A percentile compares a stretch with the other conserved stretches of the same genome.
Evolutionary conservation across 179 eudicot species (phyloP).

Genomic region (Pouteria campechiana): DNA sequence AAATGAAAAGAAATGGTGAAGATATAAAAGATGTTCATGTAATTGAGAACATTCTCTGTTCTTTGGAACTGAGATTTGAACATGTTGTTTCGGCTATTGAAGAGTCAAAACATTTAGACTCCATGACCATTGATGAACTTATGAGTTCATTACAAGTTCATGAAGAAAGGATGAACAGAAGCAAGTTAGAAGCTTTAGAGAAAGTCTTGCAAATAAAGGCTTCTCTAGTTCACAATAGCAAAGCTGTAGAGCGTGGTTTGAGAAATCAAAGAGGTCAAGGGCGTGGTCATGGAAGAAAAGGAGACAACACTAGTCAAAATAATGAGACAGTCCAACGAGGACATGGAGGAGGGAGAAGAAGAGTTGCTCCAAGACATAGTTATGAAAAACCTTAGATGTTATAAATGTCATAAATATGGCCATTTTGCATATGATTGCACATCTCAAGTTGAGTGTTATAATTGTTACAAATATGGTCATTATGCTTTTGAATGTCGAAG

Average conservation of each 20-base stretch:
- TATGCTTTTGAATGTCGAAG: background rate
- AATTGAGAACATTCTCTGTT: background rate
- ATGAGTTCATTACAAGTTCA: background rate
- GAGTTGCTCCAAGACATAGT: background rate
- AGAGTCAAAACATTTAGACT: background rate
- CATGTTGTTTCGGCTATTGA: background rate
- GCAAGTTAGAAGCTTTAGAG: too few species aligned
- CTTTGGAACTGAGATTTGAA: background rate
- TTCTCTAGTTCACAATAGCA: too few species aligned
- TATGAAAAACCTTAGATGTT: background rate
- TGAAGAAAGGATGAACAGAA: background rate
- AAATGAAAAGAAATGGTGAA: background rate
- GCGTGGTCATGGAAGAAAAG: background rate
- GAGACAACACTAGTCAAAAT: background rate
- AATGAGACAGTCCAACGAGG: background rate
- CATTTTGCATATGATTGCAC: background rate
- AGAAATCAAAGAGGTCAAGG: constrained; percentile 1
- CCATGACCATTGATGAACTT: background rate
- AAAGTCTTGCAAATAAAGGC: too few species aligned
- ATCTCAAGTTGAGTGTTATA: background rate
- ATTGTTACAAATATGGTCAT: background rate
- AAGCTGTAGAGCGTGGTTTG: too few species aligned
- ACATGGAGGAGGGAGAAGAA: background rate
- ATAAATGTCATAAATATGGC: background rate
- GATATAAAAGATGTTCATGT: background rate